phyloP scores from a whole-genome alignment of 2,329 filamentous ascomycete species.

The Acephala macrosclerotiorum region DNA sequence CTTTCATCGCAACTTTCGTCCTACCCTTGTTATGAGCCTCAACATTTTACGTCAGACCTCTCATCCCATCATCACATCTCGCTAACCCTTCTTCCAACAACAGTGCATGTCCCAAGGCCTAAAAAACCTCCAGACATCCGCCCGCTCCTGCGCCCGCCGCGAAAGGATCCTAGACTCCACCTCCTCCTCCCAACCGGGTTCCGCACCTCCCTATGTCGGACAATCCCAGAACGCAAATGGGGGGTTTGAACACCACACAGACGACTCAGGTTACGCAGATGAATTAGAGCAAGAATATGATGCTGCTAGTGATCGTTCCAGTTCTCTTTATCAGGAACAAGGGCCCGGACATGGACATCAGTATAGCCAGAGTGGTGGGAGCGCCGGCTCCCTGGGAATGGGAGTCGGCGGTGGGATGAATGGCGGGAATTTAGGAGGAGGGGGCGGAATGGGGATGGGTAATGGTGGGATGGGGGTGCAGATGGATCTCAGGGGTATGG shows the following conservation, averaged over 20 bases:
- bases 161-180: slow-evolving; percentile 59
- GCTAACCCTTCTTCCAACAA: slow-evolving; percentile 3
- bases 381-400: slow-evolving; percentile 21
- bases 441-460: neutral
- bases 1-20: no score
- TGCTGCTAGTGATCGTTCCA: slow-evolving; percentile 26
- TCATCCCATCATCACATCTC: no score
- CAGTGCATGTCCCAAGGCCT: slow-evolving; percentile 86
- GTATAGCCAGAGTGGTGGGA: slow-evolving; percentile 27
- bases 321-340: slow-evolving; percentile 1
- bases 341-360: slow-evolving; percentile 3
- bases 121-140: slow-evolving; percentile 78
- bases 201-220: neutral
- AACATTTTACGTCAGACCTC: slow-evolving; percentile 7
- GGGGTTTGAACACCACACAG: slow-evolving; percentile 41
- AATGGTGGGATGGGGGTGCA: neutral
- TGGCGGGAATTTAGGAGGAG: slow-evolving; percentile 14
- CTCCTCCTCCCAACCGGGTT: slow-evolving; percentile 5
- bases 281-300: slow-evolving; percentile 55
- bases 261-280: slow-evolving; percentile 73
- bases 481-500: slow-evolving; percentile 3
- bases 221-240: neutral
- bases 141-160: slow-evolving; percentile 70
- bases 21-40: neutral
- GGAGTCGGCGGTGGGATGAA: no score